Conservation (phyloP, 345 rosid genomes). For the Luvunga scandens region DNA sequence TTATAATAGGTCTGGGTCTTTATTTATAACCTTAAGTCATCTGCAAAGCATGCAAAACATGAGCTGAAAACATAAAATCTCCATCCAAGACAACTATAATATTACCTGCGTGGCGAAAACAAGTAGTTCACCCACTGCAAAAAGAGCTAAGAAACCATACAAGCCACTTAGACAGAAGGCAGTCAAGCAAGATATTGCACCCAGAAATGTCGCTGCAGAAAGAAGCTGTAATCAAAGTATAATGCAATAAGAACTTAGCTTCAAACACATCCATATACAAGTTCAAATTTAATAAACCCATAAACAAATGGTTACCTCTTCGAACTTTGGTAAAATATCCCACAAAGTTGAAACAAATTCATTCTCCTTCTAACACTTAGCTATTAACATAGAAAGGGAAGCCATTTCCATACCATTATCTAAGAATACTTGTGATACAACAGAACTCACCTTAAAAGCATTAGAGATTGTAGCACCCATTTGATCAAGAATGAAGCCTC, state of each 20-base stretch:
- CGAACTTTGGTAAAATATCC: not conserved
- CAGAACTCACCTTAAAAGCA: slow-evolving; percentile 78
- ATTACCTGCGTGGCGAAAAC: slow-evolving; percentile 96
- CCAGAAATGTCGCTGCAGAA: slow-evolving; percentile 66
- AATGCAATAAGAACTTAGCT: not conserved
- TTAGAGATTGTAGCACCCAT: slow-evolving; percentile 69
- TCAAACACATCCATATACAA: not conserved
- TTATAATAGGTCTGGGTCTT: not conserved
- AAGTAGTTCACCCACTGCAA: slow-evolving; percentile 80
- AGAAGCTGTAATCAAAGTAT: slow-evolving; percentile 60
- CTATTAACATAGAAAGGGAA: not conserved
- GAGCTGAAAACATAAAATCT: not conserved
- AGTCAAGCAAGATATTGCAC: slow-evolving; percentile 73
- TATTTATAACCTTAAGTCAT: not conserved
- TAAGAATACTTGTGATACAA: not conserved
- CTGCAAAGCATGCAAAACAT: not conserved
- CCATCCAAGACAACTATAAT: not conserved
- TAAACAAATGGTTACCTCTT: not conserved
- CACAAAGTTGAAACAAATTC: not conserved
- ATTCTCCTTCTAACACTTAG: not conserved
- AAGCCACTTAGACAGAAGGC: slow-evolving; percentile 78
- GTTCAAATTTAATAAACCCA: not conserved
- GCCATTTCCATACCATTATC: not conserved
- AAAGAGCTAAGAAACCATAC: slow-evolving; percentile 73
- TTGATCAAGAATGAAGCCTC: slow-evolving; percentile 73